Evolutionary conservation across 78 protist genomes (phyloP).

Genomic region (Speleostelium caveatum): DNA sequence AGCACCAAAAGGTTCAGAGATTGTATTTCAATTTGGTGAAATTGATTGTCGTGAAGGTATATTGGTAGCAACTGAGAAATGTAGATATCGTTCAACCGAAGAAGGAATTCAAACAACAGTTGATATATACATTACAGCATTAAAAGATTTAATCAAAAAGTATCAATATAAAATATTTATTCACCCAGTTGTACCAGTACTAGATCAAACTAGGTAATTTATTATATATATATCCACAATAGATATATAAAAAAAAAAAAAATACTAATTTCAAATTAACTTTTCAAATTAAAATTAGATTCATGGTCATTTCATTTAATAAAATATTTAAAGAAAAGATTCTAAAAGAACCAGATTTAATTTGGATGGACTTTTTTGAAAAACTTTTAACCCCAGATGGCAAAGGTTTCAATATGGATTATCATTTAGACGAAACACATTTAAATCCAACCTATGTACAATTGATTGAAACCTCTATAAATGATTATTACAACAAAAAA

Average conservation of each 20-base stretch:
- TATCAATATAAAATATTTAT: conserved; percentile 62
- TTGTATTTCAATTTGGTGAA: conserved; percentile 91
- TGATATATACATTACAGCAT: conserved; percentile 78
- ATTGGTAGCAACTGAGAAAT: conserved; percentile 87
- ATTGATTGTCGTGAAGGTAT: conserved; percentile 97
- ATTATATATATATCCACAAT: too few relatives aligned
- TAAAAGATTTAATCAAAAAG: conserved; percentile 26
- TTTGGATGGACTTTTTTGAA: conserved; percentile 86
- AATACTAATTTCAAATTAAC: background rate
- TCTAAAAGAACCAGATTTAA: conserved; percentile 5
- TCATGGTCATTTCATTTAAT: conserved; percentile 52
- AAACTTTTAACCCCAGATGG: conserved; percentile 54
- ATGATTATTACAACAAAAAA: conserved; percentile 24
- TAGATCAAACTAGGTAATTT: conserved; percentile 89
- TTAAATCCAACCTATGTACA: conserved; percentile 78
- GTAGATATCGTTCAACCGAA: conserved; percentile 79
- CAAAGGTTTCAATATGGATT: conserved; percentile 49
- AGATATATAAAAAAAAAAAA: background rate
- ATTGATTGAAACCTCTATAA: conserved; percentile 40
- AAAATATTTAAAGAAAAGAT: conserved; percentile 22
- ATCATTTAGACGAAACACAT: conserved; percentile 91
- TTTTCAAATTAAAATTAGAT: background rate
- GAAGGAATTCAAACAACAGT: conserved; percentile 83
- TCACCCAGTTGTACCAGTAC: conserved; percentile 94
- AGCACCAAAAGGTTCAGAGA: conserved; percentile 73